Base-by-base conservation (phyloP, 1,284 basidiomycete species). In the Trichosporon asahii region DNA sequence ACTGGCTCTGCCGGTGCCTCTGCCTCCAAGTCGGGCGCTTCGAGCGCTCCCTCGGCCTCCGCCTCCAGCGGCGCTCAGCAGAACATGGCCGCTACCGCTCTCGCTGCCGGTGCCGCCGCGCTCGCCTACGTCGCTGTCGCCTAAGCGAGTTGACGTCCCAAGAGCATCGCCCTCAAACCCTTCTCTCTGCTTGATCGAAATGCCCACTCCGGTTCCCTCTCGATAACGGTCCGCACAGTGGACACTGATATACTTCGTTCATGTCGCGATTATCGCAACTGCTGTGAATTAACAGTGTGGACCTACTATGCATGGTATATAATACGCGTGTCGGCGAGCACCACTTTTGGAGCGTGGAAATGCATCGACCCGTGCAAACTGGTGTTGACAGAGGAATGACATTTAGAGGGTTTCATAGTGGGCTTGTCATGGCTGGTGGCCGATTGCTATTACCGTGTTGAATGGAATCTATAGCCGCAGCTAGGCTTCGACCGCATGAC, bases 291-390 rank as follows among this genome's bases (percentile, higher is more conserved):
- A 9, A 61, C 57, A 61, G 29, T 61, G 27, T 31, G 57, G 57
- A 61, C 57, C 27, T 31, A 31, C 27, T 61, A 61, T 61, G 57
- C 57, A 61, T 61, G 57, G 15, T 61, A 61, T 61, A 61, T 61
- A 61, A 61, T 61, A 31, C 27, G 27, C 27, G 15, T 31, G 6
- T 61, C 49, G 8, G 49, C 21, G 49, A 53, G 49, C 49, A 53
- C 7, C 23, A 11, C 7, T 23, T 23, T 23, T 25, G 8, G 49
- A 3, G 49, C 21, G 21, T 23, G 49, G 15, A 44, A 5, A n/a
- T 44, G 40, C 40, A 18, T 44, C 11, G 40, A 44, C 40, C 18
- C 18, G 40, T 44, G 40, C 40, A 44, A 44, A 1, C 40, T 9
- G n/a, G 11, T n/a, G 40, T 44, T 44, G 40, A 44, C 40, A 44